These are phyloP conservation scores for Rhynchosporium secalis DNA, from an alignment of 2,329 filamentous ascomycete species.

Conservation along the genomic window DNA sequence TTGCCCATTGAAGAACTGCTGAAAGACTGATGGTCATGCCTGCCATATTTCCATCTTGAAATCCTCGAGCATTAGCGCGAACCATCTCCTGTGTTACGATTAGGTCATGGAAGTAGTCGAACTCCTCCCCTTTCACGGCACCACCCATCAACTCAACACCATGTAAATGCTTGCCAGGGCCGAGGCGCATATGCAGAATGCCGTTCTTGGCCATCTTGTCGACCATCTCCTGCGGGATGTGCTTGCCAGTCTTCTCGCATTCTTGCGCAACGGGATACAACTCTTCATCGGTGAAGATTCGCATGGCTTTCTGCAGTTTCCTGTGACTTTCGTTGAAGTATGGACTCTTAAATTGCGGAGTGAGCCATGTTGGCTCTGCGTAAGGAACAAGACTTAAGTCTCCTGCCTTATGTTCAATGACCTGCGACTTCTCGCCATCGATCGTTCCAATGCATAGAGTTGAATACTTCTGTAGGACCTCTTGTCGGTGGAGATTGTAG, in stretches of 20 bases:
- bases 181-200: slow-evolving; percentile 78
- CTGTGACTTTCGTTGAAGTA: slow-evolving; percentile 79
- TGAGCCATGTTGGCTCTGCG: slow-evolving; percentile 77
- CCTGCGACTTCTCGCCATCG: slow-evolving; percentile 71
- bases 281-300: slow-evolving; percentile 71
- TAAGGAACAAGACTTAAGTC: slow-evolving; percentile 79
- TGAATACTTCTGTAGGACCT: slow-evolving; percentile 80
- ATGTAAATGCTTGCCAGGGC: slow-evolving; percentile 79
- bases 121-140: slow-evolving; percentile 73
- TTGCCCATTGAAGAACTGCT: slow-evolving; percentile 77
- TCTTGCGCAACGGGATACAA: slow-evolving; percentile 73
- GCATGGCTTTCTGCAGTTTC: slow-evolving; percentile 65
- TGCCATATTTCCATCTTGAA: slow-evolving; percentile 83
- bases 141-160: slow-evolving; percentile 68
- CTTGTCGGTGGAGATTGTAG: slow-evolving; percentile 89
- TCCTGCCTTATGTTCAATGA: slow-evolving; percentile 68
- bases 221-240: slow-evolving; percentile 71
- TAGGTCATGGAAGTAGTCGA: slow-evolving; percentile 85
- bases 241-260: slow-evolving; percentile 71
- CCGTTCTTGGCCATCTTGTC: slow-evolving; percentile 74
- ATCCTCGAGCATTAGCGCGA: slow-evolving; percentile 72
- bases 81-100: slow-evolving; percentile 73
- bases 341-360: slow-evolving; percentile 72
- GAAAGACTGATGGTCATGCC: slow-evolving; percentile 83
- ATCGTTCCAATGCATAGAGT: slow-evolving; percentile 74